Base-by-base conservation (phyloP, 495 filamentous ascomycete species). In the Trichoderma reesei region DNA sequence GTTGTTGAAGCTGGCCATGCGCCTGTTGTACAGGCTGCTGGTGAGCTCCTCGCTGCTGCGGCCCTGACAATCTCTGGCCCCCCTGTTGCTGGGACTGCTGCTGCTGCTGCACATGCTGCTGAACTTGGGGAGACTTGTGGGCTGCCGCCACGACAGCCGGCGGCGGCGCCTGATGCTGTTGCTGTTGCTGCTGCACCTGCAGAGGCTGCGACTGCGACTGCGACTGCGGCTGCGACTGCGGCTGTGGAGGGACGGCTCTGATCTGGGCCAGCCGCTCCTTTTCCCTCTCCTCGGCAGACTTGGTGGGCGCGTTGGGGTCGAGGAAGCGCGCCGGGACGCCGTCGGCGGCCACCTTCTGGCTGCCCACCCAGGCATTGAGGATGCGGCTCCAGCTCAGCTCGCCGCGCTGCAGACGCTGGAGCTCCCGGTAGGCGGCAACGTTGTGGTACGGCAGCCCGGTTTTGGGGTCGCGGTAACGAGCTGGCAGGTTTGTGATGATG, bases 361-460 rank as follows among this genome's bases (percentile, higher is more conserved):
- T 76, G 26, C 90, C 90, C 7, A 91, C 84, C 73, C 90, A 96
- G 48, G 87, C 87, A 3, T 86, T 89, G 5, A 93, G 73, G 70
- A 94, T 79, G 20, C 78, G 75, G 65, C 90, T 94, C 86, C 86
- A 96, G 66, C 80, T 83, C 69, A 88, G 90, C 62, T 87, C 83
- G 54, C 88, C 82, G 8, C 75, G 78, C 61, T 82, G 77, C 39
- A 92, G 84, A 64, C 78, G 79, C 70, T 85, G 84, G 31, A 90
- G 86, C 75, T 91, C 83, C 62, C 81, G 80, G 73, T 88, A 94
- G 8, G 90, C 91, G 65, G 87, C 86, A 31, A 83, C 75, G 68
- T 88, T 90, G 42, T 83, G 82, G 72, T 90, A 96, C 10, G 88
- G 83, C 31, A 96, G 79, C 0, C 87, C 87, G 0, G 91, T 95